These are phyloP conservation scores for Tolypocladium tundrense DNA, from an alignment of 2,329 filamentous ascomycete species.

Conservation along the genomic window DNA sequence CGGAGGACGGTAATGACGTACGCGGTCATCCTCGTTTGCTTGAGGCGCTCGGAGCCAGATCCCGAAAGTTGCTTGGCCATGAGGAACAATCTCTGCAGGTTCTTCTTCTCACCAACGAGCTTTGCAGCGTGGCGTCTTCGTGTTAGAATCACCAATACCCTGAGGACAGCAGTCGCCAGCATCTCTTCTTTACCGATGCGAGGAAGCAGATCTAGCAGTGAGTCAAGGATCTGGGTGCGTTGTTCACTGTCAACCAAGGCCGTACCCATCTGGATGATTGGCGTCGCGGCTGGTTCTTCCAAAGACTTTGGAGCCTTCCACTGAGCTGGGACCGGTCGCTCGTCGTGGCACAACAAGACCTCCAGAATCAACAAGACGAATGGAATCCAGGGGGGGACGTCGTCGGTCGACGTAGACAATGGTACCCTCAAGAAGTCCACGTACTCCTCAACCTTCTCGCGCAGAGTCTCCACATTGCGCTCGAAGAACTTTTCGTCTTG, in stretches of 20 bases:
- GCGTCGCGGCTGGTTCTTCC: slow-evolving; percentile 36
- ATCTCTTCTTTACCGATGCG: slow-evolving; percentile 79
- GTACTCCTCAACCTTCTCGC: slow-evolving; percentile 65
- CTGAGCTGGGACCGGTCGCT: slow-evolving; percentile 62
- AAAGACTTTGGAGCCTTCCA: slow-evolving; percentile 53
- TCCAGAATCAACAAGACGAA: slow-evolving; percentile 86
- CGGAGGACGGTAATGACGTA: slow-evolving; percentile 79
- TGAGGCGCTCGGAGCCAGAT: slow-evolving; percentile 63
- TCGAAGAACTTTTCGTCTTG: slow-evolving; percentile 76
- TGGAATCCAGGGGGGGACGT: slow-evolving; percentile 85
- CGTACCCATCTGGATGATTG: slow-evolving; percentile 51
- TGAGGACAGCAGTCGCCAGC: slow-evolving; percentile 71
- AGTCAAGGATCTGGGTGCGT: slow-evolving; percentile 61
- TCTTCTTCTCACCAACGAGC: slow-evolving; percentile 74
- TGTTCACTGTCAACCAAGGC: slow-evolving; percentile 48
- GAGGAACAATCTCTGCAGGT: slow-evolving; percentile 81
- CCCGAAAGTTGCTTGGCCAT: slow-evolving; percentile 91
- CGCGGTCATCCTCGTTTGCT: slow-evolving; percentile 38
- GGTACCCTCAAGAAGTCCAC: slow-evolving; percentile 69
- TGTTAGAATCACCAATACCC: slow-evolving; percentile 81
- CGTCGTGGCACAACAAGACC: slow-evolving; percentile 80
- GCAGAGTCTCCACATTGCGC: slow-evolving; percentile 62
- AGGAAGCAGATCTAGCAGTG: slow-evolving; percentile 74
- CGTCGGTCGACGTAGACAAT: slow-evolving; percentile 56
- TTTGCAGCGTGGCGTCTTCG: slow-evolving; percentile 66